Evolutionary conservation across 2,329 filamentous ascomycete species (phyloP).

Genomic region (Triangularia setosa): DNA sequence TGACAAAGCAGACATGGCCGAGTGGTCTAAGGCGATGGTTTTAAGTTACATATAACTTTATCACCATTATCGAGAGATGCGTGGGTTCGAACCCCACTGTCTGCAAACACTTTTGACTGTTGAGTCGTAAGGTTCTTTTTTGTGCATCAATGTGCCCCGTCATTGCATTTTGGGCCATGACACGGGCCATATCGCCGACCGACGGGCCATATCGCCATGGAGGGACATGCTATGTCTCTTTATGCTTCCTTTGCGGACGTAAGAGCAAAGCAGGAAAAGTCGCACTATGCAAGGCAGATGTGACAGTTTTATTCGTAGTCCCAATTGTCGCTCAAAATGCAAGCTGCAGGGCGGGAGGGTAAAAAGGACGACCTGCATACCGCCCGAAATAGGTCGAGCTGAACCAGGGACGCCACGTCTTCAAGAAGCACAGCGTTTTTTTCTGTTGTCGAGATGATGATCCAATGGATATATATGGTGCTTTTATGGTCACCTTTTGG

Average conservation of each 20-base stretch:
- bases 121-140: too few species aligned
- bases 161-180: too few species aligned
- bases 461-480: background rate
- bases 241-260: background rate
- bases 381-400: background rate
- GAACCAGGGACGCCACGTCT: background rate
- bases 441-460: too few species aligned
- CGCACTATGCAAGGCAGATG: background rate
- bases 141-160: too few species aligned
- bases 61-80: constrained; percentile 8
- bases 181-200: background rate
- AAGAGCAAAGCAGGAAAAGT: background rate
- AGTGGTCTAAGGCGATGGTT: constrained; percentile 13
- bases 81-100: constrained; percentile 11
- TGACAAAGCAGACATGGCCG: constrained; percentile 10
- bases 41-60: constrained; percentile 5
- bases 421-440: background rate
- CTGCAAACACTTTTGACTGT: constrained; percentile 1
- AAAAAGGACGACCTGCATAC: background rate
- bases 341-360: background rate
- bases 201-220: background rate
- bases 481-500: background rate
- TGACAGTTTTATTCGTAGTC: background rate
- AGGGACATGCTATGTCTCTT: background rate
- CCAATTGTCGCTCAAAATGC: background rate